These are phyloP conservation scores for Pezicula radicicola DNA, from an alignment of 2,329 filamentous ascomycete genomes.

Conservation along the genomic window DNA sequence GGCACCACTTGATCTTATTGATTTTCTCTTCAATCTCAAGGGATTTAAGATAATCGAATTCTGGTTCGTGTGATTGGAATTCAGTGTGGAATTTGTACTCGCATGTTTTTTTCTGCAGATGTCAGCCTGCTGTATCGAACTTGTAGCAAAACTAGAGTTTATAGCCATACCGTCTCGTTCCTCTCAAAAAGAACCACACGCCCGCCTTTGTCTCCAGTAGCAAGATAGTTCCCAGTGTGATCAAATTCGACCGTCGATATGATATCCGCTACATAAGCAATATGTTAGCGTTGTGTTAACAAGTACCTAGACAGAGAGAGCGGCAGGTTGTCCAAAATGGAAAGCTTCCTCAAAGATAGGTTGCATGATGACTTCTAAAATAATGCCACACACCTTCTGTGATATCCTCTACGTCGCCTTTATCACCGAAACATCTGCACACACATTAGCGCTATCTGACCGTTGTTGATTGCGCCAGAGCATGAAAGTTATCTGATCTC, in stretches of 20 bases:
- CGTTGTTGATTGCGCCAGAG: not conserved
- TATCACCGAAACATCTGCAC: slow-evolving; percentile 94
- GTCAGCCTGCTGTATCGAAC: slow-evolving; percentile 28
- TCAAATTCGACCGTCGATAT: slow-evolving; percentile 91
- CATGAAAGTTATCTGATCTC: no score
- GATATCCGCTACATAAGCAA: slow-evolving; percentile 65
- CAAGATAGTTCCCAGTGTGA: slow-evolving; percentile 85
- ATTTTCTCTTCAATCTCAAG: slow-evolving; percentile 99
- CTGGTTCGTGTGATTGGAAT: slow-evolving; percentile 98
- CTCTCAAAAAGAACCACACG: slow-evolving; percentile 84
- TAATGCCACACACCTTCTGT: slow-evolving; percentile 28
- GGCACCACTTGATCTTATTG: slow-evolving; percentile 99
- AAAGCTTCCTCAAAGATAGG: not conserved
- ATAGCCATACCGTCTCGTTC: slow-evolving; percentile 78
- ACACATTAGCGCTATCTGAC: slow-evolving; percentile 19
- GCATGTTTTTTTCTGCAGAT: slow-evolving; percentile 91
- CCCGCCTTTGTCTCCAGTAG: slow-evolving; percentile 86
- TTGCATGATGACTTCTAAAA: not conserved
- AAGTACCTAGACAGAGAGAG: not conserved
- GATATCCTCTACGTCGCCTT: slow-evolving; percentile 84
- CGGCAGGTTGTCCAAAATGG: not conserved
- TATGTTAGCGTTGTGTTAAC: slow-evolving; percentile 12
- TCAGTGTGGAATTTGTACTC: slow-evolving; percentile 99
- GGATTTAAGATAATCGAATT: slow-evolving; percentile 99
- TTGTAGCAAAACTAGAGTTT: not conserved